Evolutionary conservation across 148 eudicot species (phyloP).

Genomic region (Pouteria glomerata): DNA sequence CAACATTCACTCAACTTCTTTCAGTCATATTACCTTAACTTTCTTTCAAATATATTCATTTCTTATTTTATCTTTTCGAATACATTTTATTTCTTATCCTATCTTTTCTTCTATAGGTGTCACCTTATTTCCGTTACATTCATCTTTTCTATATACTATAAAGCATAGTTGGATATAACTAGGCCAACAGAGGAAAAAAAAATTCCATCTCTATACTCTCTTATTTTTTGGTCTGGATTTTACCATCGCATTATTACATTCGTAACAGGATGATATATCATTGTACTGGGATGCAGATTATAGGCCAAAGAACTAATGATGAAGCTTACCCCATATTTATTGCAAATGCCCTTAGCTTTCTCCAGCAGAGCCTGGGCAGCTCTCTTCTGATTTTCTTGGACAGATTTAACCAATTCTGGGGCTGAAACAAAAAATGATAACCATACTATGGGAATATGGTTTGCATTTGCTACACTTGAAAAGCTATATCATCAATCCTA

Average conservation of each 20-base stretch:
- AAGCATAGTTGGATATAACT: too few species aligned
- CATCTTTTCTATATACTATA: too few species aligned
- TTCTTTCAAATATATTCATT: too few species aligned
- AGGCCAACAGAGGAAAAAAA: too few species aligned
- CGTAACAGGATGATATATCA: too few species aligned
- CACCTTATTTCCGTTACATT: too few species aligned
- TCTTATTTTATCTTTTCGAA: too few species aligned
- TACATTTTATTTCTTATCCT: too few species aligned
- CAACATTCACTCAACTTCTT: too few species aligned
- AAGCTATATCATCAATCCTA: background rate
- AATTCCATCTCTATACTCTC: background rate
- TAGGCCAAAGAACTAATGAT: background rate
- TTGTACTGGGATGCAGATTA: too few species aligned
- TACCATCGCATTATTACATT: background rate
- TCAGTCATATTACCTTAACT: too few species aligned
- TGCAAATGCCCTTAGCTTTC: slow-evolving; percentile 53
- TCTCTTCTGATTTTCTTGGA: slow-evolving; percentile 49
- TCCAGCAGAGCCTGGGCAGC: slow-evolving; percentile 41
- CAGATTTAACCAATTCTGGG: slow-evolving; percentile 27
- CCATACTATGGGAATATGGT: background rate
- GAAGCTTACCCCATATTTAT: slow-evolving; percentile 44
- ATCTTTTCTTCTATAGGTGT: too few species aligned
- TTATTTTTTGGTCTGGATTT: background rate
- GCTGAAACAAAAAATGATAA: slow-evolving; percentile 27
- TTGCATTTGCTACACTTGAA: background rate